Conservation (phyloP, 176 grass and related monocot genomes). For the Luzula sylvatica region DNA sequence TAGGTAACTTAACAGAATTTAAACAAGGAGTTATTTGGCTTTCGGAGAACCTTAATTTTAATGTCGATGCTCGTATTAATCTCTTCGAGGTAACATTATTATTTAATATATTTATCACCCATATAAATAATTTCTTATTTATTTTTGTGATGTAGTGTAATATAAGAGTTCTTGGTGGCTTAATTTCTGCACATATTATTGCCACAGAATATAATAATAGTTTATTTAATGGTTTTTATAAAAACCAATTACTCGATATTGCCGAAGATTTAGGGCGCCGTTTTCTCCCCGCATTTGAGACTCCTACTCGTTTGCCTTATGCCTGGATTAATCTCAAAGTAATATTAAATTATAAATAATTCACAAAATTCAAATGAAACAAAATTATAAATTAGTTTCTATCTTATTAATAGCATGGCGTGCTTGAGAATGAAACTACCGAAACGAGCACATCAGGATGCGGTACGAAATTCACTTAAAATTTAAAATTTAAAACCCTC, state of each 20-base stretch:
- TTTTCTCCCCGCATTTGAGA: constrained; percentile 88
- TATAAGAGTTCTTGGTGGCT: constrained; percentile 97
- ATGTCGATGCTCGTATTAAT: constrained; percentile 90
- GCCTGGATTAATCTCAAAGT: constrained; percentile 98
- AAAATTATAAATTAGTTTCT: constrained; percentile 1
- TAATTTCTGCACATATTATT: constrained; percentile 97
- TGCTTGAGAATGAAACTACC: constrained; percentile 87
- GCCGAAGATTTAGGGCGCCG: constrained; percentile 73
- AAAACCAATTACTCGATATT: constrained; percentile 72
- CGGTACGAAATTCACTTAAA: constrained; percentile 6
- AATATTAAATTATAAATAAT: constrained; percentile 12
- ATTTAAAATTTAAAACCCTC: no score
- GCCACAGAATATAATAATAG: constrained; percentile 62
- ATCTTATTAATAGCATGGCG: constrained; percentile 66
- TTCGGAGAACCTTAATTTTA: constrained; percentile 80
- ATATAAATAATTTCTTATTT: constrained; percentile 1
- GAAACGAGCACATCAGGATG: constrained; percentile 99
- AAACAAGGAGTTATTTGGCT: constrained; percentile 78
- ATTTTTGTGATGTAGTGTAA: constrained; percentile 56
- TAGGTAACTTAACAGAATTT: constrained; percentile 98
- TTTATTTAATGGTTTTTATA: constrained; percentile 50
- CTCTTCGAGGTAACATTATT: constrained; percentile 68
- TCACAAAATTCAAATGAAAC: constrained; percentile 8
- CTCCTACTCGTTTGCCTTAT: constrained; percentile 91
- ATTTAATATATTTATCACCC: no score